Conservation (phyloP, 2,329 filamentous ascomycete species). For the Aspergillus phoenicis region DNA sequence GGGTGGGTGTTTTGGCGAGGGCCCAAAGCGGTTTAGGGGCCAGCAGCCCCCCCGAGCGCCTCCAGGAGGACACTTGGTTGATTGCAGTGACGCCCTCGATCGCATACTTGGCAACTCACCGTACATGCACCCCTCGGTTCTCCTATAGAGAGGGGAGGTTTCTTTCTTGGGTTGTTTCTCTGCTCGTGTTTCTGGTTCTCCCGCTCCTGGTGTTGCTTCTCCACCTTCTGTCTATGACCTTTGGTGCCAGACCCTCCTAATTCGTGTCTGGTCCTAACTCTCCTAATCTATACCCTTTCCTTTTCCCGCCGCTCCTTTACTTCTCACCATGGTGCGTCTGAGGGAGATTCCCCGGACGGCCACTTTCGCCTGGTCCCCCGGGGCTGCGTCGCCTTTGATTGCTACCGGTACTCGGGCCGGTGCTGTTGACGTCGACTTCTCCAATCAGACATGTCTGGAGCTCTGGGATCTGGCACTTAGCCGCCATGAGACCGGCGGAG, state of each 20-base stretch:
- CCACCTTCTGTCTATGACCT: slow-evolving; percentile 22
- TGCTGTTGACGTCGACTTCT: slow-evolving; percentile 95
- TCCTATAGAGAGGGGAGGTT: slow-evolving; percentile 33
- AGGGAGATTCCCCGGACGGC: slow-evolving; percentile 96
- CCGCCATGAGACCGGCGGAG: slow-evolving; percentile 71
- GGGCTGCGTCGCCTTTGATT: slow-evolving; percentile 74
- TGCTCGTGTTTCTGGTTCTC: slow-evolving; percentile 3
- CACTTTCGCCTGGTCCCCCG: slow-evolving; percentile 95
- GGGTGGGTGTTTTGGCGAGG: slow-evolving; percentile 37
- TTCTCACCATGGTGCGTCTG: slow-evolving; percentile 80
- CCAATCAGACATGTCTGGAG: slow-evolving; percentile 93
- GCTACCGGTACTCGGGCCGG: slow-evolving; percentile 94
- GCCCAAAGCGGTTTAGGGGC: slow-evolving; percentile 33
- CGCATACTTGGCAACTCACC: slow-evolving; percentile 23
- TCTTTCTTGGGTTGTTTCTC: slow-evolving; percentile 17
- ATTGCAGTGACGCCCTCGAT: slow-evolving; percentile 27
- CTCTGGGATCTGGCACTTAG: slow-evolving; percentile 92
- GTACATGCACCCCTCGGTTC: slow-evolving; percentile 31
- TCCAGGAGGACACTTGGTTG: slow-evolving; percentile 47
- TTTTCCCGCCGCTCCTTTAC: slow-evolving; percentile 21
- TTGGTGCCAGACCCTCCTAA: slow-evolving; percentile 14
- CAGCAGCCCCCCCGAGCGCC: slow-evolving; percentile 30
- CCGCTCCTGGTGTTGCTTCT: slow-evolving; percentile 10
- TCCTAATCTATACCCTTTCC: slow-evolving; percentile 27
- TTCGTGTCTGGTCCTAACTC: slow-evolving; percentile 19